Base-by-base conservation (phyloP, 306 rosid genomes). In the Luffa acutangula region DNA sequence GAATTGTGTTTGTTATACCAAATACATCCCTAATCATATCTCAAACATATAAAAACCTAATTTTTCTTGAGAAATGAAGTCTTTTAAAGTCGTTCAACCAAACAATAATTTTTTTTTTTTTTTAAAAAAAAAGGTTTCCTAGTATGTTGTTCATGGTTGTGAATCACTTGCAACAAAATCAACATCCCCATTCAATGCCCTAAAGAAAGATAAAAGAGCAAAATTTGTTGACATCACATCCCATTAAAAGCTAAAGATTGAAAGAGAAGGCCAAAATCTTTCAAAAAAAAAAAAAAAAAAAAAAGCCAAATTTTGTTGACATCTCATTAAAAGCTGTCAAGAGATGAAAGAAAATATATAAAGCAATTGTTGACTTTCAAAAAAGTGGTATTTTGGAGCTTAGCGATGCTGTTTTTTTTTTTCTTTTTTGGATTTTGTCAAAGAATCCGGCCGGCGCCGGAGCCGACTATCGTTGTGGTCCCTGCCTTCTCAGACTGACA, bases 311-410 rank as follows among this genome's bases (percentile, higher is more conserved):
- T 67, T 67, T 42, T 39, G 51, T 66, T 37, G 48, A 65, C 49
- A 5, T 63, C 75, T 9, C 75, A 67, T 17, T 67, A 17, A 67
- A 67, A 41, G 75, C 33, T 67, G 49, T 41, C 49, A 18, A 67
- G 11, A 4, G 48, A 43, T 7, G 25, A 67, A 4, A 31, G 7
- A 64, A 10, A 4, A 3, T 10, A 41, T 10, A 41, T 39, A 39
- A 39, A 39, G 42, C 21, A 18, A 53, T 3, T 53, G 58, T 49
- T 49, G 60, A 75, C 53, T 76, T 76, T 36, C 4, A 17, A 76
- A 76, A 76, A 76, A 21, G 69, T 57, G 5, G 49, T 56, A 56
- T 76, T 76, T 74, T 41, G 79, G 79, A 41, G 53, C 12, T 39
- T 34, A 33, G 49, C 58, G 56, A 31, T 45, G 37, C 6, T 33